A percentile compares a stretch with the other conserved stretches of the same genome.
Evolutionary conservation across 1,284 basidiomycete species (phyloP).

Genomic region (Marasmius tenuissimus): DNA sequence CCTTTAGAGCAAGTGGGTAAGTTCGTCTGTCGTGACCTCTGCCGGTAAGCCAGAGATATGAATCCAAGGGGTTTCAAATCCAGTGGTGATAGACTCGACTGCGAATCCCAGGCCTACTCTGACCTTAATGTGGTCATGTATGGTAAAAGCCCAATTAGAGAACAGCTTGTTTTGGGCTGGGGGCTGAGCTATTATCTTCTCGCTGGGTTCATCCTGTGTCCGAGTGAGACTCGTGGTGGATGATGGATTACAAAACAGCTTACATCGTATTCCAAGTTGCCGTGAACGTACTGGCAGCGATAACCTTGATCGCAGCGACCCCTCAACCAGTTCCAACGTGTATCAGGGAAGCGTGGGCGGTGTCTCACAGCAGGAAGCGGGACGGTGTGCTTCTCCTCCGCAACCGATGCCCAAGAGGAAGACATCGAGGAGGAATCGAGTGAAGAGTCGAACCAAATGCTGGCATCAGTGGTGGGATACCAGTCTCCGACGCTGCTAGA

Average conservation of each 20-base stretch:
- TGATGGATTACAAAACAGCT: neutral
- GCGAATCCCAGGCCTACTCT: conserved; percentile 42
- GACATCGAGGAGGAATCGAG: neutral
- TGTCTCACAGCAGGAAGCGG: neutral
- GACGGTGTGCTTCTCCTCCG: neutral
- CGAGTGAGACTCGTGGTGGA: neutral
- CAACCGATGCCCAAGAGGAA: neutral
- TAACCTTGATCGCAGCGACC: conserved; percentile 19
- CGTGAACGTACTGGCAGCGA: conserved; percentile 29
- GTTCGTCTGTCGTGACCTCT: conserved; percentile 21
- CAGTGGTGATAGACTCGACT: conserved; percentile 41
- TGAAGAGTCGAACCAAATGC: neutral
- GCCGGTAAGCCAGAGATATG: conserved; percentile 37
- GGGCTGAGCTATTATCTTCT: neutral
- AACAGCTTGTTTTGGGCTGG: neutral
- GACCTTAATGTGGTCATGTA: conserved; percentile 42
- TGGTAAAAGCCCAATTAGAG: conserved; percentile 13
- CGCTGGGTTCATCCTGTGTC: neutral
- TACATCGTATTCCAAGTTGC: conserved; percentile 31
- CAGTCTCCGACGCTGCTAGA: neutral
- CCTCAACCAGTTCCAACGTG: conserved; percentile 19
- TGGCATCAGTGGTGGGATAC: neutral
- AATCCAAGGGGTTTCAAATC: conserved; percentile 46
- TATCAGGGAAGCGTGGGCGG: conserved; percentile 13
- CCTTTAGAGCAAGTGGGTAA: conserved; percentile 28